Evolutionary conservation across 1,284 basidiomycete genomes (phyloP), one percentile per base, ranked within the genome.

Genomic region (Microbotryum violaceum): DNA sequence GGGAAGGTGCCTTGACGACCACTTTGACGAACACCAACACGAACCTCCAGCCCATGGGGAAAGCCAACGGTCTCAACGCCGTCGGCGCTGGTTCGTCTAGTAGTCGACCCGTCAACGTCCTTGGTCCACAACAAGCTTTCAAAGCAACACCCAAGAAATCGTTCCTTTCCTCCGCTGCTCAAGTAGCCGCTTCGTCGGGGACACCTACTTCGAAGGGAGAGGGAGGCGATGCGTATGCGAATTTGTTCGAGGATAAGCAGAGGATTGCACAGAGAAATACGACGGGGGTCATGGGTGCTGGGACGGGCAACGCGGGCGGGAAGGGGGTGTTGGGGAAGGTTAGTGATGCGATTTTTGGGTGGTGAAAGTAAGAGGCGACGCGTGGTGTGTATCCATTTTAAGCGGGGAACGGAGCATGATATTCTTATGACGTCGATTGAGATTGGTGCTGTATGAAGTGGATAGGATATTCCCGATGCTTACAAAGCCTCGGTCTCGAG

Each of bases 291-390:
- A 16, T 42, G 37, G 60, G 63, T 63, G 3, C 51, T 54, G 49
- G 63, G 70, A 49, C 46, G 58, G 50, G 56, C 51, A 42, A 16
- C 23, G 59, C 64, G 56, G 54, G 55, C 46, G 63, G 64, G 49
- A 64, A 65, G 31, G 68, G 68, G 27, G 61, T 67, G 42, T 47
- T 69, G 14, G 70, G 70, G 7, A 70, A 66, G 33, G 64, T 71
- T 20, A 56, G 58, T 18, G 69, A 71, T 37, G 46, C 66, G 10
- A 65, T 71, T 12, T 71, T 71, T 55, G 70, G 70, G 8, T 71
- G 66, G 66, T 68, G 37, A 42, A 9, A 1, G 10, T 37, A 12
- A 16, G 16, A 42, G 37, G 37, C 14, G 37, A 4, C 4, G 9
- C 12, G 37, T 31, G 31, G 29, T 31, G 29, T 31, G 27, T 27